A percentile compares a stretch with the other conserved stretches of the same genome.
These are phyloP conservation scores for Raffaelea albimanens DNA, from an alignment of 2,329 filamentous ascomycete species.

Conservation along the genomic window DNA sequence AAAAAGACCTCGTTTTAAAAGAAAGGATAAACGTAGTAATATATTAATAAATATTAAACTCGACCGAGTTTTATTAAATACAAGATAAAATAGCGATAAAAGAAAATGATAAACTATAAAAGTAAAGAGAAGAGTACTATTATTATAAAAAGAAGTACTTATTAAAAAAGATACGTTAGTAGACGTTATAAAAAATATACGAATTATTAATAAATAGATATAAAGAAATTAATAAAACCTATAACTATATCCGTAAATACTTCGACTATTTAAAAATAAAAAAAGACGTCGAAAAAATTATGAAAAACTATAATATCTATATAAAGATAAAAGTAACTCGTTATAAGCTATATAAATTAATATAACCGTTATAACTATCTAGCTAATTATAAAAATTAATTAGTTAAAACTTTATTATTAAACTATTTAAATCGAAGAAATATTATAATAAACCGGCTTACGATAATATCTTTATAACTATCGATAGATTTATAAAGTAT, in stretches of 20 bases:
- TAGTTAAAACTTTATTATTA: neutral
- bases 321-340: neutral
- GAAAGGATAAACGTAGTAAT: too few species aligned
- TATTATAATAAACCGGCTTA: neutral
- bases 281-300: neutral
- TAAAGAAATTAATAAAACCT: neutral
- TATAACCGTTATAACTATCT: too few species aligned
- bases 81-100: neutral
- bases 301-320: neutral
- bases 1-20: too few species aligned
- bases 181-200: neutral
- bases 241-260: too few species aligned
- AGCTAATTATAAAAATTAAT: neutral
- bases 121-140: neutral
- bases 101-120: neutral
- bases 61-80: too few species aligned
- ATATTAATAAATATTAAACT: neutral
- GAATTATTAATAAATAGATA: neutral
- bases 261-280: too few species aligned
- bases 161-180: neutral
- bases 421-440: neutral
- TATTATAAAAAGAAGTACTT: too few species aligned
- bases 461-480: neutral
- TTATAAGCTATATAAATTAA: neutral
- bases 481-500: too few species aligned